phyloP scores from a whole-genome alignment of 73 alveolate species.

The Paramecium caudatum region DNA sequence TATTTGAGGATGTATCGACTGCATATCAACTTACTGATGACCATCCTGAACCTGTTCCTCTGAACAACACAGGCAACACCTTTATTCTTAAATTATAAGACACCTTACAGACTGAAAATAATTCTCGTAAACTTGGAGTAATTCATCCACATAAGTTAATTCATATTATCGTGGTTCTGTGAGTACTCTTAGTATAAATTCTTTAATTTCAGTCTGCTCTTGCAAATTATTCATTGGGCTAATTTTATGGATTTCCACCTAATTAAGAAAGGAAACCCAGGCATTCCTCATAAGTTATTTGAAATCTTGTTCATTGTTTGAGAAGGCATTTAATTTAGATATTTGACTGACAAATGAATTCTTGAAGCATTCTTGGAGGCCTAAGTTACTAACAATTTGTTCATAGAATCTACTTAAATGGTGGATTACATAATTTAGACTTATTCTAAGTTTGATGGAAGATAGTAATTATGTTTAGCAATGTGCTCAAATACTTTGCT shows the following conservation, averaged over 20 bases:
- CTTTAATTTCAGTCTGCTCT: not conserved
- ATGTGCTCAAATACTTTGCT: not conserved
- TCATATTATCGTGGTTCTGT: not conserved
- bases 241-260: not conserved
- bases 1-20: not conserved
- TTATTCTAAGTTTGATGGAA: not conserved
- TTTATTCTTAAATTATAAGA: not conserved
- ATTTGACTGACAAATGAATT: conserved; percentile 9
- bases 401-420: not conserved
- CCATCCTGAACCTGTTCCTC: not conserved
- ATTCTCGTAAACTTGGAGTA: not conserved
- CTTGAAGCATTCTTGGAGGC: not conserved
- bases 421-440: not conserved
- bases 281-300: not conserved
- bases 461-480: not conserved
- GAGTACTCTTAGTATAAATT: not conserved
- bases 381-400: not conserved
- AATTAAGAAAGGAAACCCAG: not conserved
- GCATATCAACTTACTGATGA: not conserved
- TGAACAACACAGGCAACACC: not conserved
- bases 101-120: not conserved
- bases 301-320: not conserved
- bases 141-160: not conserved
- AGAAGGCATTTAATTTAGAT: not conserved
- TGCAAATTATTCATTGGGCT: not conserved